phyloP scores from a whole-genome alignment of 2,329 filamentous ascomycete species.

The Fusarium circinatum region DNA sequence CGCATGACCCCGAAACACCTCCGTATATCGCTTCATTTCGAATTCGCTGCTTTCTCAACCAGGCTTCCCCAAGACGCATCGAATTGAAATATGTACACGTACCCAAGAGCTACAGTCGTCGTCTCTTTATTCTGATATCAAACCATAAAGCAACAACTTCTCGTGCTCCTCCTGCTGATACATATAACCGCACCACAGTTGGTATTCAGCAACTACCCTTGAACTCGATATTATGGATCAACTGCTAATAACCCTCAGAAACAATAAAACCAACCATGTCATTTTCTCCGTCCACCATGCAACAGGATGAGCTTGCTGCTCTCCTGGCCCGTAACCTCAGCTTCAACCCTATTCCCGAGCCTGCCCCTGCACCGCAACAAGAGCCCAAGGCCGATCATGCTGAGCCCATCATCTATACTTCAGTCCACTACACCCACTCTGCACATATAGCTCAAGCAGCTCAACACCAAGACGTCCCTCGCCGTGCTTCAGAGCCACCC shows the following conservation, averaged over 20 bases:
- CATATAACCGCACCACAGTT: conserved; percentile 1
- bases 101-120: neutral
- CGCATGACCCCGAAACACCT: conserved; percentile 33
- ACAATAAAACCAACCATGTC: conserved; percentile 47
- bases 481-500: conserved; percentile 62
- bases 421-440: conserved; percentile 87
- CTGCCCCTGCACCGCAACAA: conserved; percentile 37
- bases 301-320: conserved; percentile 83
- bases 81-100: conserved; percentile 5
- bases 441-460: conserved; percentile 61
- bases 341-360: conserved; percentile 57
- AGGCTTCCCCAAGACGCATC: conserved; percentile 13
- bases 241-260: conserved; percentile 22
- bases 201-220: conserved; percentile 24
- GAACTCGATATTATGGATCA: neutral
- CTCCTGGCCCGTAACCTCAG: conserved; percentile 83
- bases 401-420: conserved; percentile 73
- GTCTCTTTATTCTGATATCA: neutral
- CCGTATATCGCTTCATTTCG: conserved; percentile 33
- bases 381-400: conserved; percentile 47
- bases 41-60: conserved; percentile 33
- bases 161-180: neutral
- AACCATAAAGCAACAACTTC: neutral
- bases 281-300: conserved; percentile 59
- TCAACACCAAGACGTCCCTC: conserved; percentile 51